These are phyloP conservation scores for Cercospora sp. DNA, from an alignment of 2,329 filamentous ascomycete genomes.

Conservation along the genomic window DNA sequence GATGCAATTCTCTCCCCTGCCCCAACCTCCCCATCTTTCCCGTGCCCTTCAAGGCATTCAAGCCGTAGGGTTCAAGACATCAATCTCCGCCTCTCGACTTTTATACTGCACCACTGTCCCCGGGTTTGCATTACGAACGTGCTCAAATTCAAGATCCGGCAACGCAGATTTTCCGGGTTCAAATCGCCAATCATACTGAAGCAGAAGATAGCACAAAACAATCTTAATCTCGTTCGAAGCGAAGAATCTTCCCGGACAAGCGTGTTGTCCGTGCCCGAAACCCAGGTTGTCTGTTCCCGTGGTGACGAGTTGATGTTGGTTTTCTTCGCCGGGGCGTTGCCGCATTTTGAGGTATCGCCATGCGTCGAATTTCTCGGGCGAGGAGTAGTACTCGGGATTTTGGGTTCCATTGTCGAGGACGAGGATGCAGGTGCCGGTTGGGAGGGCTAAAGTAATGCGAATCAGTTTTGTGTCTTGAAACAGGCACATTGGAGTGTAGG, in stretches of 20 bases:
- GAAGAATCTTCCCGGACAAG: slow-evolving; percentile 35
- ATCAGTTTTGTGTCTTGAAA: not conserved
- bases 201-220: slow-evolving; percentile 35
- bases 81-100: not conserved
- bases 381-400: slow-evolving; percentile 11
- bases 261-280: slow-evolving; percentile 38
- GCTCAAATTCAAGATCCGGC: not conserved
- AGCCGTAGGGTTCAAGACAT: not conserved
- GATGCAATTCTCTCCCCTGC: too few species aligned
- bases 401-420: slow-evolving; percentile 14
- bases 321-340: slow-evolving; percentile 25
- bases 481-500: not conserved
- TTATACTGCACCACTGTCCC: not conserved
- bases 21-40: too few species aligned
- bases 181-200: slow-evolving; percentile 35
- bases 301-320: slow-evolving; percentile 29
- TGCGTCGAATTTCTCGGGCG: slow-evolving; percentile 29
- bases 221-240: slow-evolving; percentile 40
- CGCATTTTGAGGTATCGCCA: slow-evolving; percentile 30
- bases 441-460: slow-evolving; percentile 16
- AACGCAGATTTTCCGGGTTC: not conserved
- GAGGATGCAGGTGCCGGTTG: slow-evolving; percentile 22
- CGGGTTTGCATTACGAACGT: not conserved
- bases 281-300: slow-evolving; percentile 26
- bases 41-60: not conserved